Evolutionary conservation across 768 basidiomycete genomes (phyloP).

Genomic region (Auriscalpium vulgare): DNA sequence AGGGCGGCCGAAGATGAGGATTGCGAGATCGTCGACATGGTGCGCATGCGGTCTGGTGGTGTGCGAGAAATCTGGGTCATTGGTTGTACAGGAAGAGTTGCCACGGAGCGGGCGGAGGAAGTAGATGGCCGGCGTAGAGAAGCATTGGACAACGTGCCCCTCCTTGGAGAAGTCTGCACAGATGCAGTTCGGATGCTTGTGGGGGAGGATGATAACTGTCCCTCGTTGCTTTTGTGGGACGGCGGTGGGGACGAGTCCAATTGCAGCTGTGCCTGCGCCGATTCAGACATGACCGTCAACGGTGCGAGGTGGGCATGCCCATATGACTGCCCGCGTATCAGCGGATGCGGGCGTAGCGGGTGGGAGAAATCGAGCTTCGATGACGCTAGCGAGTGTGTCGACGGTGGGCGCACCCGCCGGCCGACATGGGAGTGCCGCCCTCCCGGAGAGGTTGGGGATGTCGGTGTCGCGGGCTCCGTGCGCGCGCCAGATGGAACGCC

Average conservation of each 20-base stretch:
- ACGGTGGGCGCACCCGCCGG: constrained; percentile 54
- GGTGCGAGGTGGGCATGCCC: constrained; percentile 48
- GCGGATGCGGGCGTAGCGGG: constrained; percentile 59
- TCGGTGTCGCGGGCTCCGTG: constrained; percentile 20
- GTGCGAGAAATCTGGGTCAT: constrained; percentile 1
- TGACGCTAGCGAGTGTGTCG: constrained; percentile 45
- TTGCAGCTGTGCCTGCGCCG: constrained; percentile 33
- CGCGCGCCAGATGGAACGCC: constrained; percentile 7
- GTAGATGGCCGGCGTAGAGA: constrained; percentile 41
- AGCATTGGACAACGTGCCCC: constrained; percentile 20
- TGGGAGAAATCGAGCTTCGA: constrained; percentile 22
- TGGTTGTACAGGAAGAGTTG: constrained; percentile 45
- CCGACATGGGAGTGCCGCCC: constrained; percentile 21
- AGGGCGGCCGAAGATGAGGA: constrained; percentile 23
- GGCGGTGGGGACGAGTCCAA: constrained; percentile 25
- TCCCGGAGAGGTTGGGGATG: constrained; percentile 30
- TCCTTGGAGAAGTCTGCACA: constrained; percentile 21
- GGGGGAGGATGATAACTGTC: constrained; percentile 22
- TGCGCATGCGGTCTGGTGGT: constrained; percentile 23
- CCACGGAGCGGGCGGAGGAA: constrained; percentile 51
- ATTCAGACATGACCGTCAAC: constrained; percentile 49
- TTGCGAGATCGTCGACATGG: constrained; percentile 21
- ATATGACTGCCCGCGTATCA: constrained; percentile 68
- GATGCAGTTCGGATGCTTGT: constrained; percentile 31
- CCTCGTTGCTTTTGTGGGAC: constrained; percentile 14